Conservation (phyloP, 2,329 filamentous ascomycete species). For the Graphilbum sp. region DNA sequence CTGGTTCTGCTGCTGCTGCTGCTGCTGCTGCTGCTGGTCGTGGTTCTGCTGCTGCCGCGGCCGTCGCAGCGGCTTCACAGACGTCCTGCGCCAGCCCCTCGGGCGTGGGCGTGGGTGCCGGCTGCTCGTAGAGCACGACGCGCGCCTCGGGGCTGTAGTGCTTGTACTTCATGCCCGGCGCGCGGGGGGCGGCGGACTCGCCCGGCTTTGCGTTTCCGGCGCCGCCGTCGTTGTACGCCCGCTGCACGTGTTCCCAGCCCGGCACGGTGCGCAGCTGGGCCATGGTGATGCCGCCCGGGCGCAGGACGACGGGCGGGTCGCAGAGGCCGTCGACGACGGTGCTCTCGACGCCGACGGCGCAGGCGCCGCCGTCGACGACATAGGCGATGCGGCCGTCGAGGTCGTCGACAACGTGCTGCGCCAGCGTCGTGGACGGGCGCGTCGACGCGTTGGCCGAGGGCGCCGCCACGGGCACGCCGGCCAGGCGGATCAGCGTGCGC, state of each 20-base stretch:
- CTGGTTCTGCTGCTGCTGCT: too few relatives aligned
- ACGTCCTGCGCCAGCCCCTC: constrained; percentile 16
- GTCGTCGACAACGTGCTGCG: constrained; percentile 78
- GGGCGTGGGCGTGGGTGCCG: constrained; percentile 16
- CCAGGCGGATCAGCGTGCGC: constrained; percentile 66
- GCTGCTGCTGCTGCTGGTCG: too few relatives aligned
- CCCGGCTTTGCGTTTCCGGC: background rate
- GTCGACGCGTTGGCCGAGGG: constrained; percentile 93
- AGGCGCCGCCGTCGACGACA: constrained; percentile 78
- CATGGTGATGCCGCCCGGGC: constrained; percentile 76
- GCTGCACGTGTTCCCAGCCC: constrained; percentile 66
- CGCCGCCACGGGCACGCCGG: constrained; percentile 66
- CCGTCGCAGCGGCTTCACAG: constrained; percentile 3
- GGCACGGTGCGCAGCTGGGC: constrained; percentile 57
- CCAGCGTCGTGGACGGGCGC: constrained; percentile 78
- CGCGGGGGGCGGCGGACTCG: constrained; percentile 44
- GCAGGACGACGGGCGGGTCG: constrained; percentile 61
- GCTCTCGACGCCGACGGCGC: constrained; percentile 82
- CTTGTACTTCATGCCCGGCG: constrained; percentile 97
- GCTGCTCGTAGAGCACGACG: constrained; percentile 63
- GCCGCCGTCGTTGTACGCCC: constrained; percentile 55
- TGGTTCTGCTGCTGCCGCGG: constrained; percentile 4
- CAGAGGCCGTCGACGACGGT: constrained; percentile 89
- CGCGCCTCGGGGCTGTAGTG: constrained; percentile 87
- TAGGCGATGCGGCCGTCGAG: constrained; percentile 66